Percentiles rank a stretch among this genome's conserved stretches.
Conservation (phyloP, 768 basidiomycete species). For the Trametes maxima region DNA sequence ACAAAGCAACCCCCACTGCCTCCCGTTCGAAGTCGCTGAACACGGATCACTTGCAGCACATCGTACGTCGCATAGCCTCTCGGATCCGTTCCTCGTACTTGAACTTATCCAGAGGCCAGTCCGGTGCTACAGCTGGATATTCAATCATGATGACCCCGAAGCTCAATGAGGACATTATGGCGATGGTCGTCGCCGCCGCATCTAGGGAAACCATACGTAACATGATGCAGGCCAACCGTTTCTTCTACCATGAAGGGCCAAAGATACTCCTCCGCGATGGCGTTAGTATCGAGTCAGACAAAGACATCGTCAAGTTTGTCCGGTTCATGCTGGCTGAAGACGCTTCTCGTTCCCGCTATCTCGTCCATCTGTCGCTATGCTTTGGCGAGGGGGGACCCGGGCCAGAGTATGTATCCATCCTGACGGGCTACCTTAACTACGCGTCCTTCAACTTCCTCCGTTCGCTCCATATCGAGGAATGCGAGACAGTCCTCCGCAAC, state of each 20-base stretch:
- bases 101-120: too few species aligned
- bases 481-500: neutral
- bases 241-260: conserved; percentile 9
- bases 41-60: neutral
- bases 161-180: neutral
- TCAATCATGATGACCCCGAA: neutral
- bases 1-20: too few species aligned
- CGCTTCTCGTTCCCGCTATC: neutral
- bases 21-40: too few species aligned
- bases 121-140: neutral
- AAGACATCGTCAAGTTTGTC: neutral
- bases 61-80: neutral
- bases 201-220: neutral
- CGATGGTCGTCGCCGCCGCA: neutral
- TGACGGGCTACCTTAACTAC: neutral
- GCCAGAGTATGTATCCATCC: neutral
- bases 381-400: neutral
- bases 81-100: too few species aligned
- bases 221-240: neutral
- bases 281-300: neutral
- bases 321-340: neutral
- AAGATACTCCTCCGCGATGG: neutral
- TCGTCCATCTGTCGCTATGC: neutral
- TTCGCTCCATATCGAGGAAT: neutral
- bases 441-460: neutral